These are phyloP conservation scores for Sporothrix luriei DNA, from an alignment of 2,329 filamentous ascomycete species.

Conservation along the genomic window DNA sequence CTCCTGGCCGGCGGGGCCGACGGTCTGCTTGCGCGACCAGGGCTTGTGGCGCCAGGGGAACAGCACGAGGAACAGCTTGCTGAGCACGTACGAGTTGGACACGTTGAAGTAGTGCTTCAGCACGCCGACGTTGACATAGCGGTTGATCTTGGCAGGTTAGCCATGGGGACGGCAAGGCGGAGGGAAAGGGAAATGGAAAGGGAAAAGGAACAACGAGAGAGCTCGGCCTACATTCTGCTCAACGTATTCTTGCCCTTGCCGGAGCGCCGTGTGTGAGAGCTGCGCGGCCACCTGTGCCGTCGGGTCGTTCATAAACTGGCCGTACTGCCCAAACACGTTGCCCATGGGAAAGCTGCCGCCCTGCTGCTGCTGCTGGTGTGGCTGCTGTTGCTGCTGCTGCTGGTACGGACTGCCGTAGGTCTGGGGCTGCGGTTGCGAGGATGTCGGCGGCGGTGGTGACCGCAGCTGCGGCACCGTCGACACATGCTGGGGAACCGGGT, in stretches of 20 bases:
- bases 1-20: slow-evolving; percentile 69
- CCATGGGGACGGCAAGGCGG: background rate
- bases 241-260: slow-evolving; percentile 88
- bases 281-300: slow-evolving; percentile 94
- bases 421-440: slow-evolving; percentile 68
- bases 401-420: slow-evolving; percentile 69
- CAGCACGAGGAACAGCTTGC: slow-evolving; percentile 88
- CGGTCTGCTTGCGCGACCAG: slow-evolving; percentile 87
- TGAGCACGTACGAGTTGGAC: slow-evolving; percentile 93
- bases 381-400: slow-evolving; percentile 63
- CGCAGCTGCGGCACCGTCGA: slow-evolving; percentile 96
- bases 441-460: slow-evolving; percentile 81
- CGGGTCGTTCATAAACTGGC: slow-evolving; percentile 93
- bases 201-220: background rate
- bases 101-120: slow-evolving; percentile 99
- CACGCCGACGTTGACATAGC: slow-evolving; percentile 83
- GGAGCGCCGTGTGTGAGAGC: slow-evolving; percentile 88
- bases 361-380: slow-evolving; percentile 32
- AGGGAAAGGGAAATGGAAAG: background rate
- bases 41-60: slow-evolving; percentile 98
- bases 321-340: slow-evolving; percentile 72
- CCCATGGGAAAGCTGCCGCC: slow-evolving; percentile 50
- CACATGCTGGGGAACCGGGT: slow-evolving; percentile 96
- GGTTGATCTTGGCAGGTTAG: slow-evolving; percentile 50
- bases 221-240: slow-evolving; percentile 79